Percentiles rank a stretch among this genome's conserved stretches.
Evolutionary conservation across 2,329 filamentous ascomycete genomes (phyloP).

Genomic region (Penicillium sp.): DNA sequence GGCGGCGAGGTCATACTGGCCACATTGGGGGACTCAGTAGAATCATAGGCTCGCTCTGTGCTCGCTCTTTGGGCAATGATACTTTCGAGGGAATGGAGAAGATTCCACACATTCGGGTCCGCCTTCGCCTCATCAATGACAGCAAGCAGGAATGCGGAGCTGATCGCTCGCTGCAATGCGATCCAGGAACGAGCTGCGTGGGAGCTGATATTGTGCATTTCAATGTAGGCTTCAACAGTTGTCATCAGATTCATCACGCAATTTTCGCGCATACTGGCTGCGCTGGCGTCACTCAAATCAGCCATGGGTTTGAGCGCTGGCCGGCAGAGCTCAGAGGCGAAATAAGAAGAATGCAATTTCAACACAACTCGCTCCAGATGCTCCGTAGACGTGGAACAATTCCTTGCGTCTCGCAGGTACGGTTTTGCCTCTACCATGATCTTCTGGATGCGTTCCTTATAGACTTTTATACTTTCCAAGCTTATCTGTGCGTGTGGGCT

Average conservation of each 20-base stretch:
- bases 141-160: conserved; percentile 48
- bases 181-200: conserved; percentile 49
- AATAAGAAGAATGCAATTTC: conserved; percentile 62
- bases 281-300: conserved; percentile 42
- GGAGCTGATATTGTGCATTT: conserved; percentile 47
- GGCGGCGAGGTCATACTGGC: conserved; percentile 19
- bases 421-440: conserved; percentile 59
- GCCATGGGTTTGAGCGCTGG: conserved; percentile 56
- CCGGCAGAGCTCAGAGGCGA: conserved; percentile 61
- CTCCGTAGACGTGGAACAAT: conserved; percentile 44
- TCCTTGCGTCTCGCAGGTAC: conserved; percentile 54
- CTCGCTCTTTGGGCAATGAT: conserved; percentile 45
- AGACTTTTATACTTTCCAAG: conserved; percentile 54
- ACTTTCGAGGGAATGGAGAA: conserved; percentile 44
- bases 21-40: conserved; percentile 13
- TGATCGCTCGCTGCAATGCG: conserved; percentile 47
- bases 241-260: conserved; percentile 56
- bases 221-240: conserved; percentile 61
- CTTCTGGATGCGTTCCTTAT: conserved; percentile 56
- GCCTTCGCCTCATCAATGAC: conserved; percentile 46
- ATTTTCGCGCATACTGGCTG: conserved; percentile 47
- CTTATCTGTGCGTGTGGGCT: conserved; percentile 54
- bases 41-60: conserved; percentile 32
- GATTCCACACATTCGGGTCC: conserved; percentile 39
- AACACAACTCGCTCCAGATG: conserved; percentile 60